Evolutionary conservation across 441 rosid genomes (phyloP).

Genomic region (Jatropha multifida): DNA sequence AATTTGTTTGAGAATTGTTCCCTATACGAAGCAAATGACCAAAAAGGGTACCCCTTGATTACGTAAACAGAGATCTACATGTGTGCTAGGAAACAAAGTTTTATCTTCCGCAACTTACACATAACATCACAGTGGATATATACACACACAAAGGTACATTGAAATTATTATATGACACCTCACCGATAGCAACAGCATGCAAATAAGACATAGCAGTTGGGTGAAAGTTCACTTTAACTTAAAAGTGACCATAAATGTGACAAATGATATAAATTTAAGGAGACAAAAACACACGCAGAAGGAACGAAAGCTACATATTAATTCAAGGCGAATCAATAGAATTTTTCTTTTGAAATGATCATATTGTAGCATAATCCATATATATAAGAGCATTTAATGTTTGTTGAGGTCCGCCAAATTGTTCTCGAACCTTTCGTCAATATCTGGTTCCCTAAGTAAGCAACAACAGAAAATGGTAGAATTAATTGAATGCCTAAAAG

Average conservation of each 20-base stretch:
- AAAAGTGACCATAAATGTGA: slow-evolving; percentile 25
- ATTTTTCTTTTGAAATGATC: too few species aligned
- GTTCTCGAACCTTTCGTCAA: background rate
- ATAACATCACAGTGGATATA: background rate
- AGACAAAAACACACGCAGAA: background rate
- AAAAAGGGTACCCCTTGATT: background rate
- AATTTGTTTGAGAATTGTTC: too few species aligned
- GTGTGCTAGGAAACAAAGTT: slow-evolving; percentile 17
- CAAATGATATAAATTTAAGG: background rate
- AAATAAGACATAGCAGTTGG: slow-evolving; percentile 28
- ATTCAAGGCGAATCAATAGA: too few species aligned
- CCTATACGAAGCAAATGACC: too few species aligned
- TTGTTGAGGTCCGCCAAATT: background rate
- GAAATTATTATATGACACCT: slow-evolving; percentile 21
- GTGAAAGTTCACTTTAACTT: slow-evolving; percentile 32
- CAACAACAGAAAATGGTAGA: slow-evolving; percentile 18
- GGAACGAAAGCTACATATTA: background rate
- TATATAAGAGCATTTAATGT: too few species aligned
- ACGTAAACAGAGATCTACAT: too few species aligned
- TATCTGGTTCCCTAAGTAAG: slow-evolving; percentile 13
- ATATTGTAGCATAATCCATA: too few species aligned
- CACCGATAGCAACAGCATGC: slow-evolving; percentile 21
- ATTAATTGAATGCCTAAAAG: background rate
- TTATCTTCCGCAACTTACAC: slow-evolving; percentile 6
- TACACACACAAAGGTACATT: background rate